Conservation (phyloP, 1,284 basidiomycete species). For the Laetiporus sulphureus region DNA sequence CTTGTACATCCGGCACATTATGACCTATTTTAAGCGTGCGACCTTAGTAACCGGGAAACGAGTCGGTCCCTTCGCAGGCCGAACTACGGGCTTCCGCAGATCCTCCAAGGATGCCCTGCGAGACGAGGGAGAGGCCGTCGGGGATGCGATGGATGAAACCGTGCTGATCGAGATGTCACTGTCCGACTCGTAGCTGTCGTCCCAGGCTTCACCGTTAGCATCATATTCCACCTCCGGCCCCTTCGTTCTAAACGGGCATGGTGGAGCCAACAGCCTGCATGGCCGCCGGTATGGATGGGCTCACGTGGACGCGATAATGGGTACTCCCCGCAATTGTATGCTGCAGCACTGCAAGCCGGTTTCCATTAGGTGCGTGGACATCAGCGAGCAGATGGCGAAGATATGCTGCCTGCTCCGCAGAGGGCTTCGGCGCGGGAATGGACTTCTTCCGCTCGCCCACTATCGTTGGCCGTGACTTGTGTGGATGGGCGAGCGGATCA, state of each 20-base stretch:
- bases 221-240: slow-evolving; percentile 10
- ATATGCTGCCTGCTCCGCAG: slow-evolving; percentile 52
- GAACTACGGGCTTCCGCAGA: too few species aligned
- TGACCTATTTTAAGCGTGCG: slow-evolving; percentile 50
- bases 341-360: slow-evolving; percentile 40
- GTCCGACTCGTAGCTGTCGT: slow-evolving; percentile 28
- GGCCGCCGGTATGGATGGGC: too few species aligned
- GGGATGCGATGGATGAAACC: slow-evolving; percentile 25
- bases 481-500: slow-evolving; percentile 6
- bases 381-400: slow-evolving; percentile 62
- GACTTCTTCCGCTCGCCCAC: slow-evolving; percentile 22
- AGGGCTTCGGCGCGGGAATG: slow-evolving; percentile 43
- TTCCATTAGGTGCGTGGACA: slow-evolving; percentile 29
- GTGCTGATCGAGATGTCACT: slow-evolving; percentile 26
- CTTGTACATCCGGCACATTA: slow-evolving; percentile 84
- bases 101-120: slow-evolving; percentile 25
- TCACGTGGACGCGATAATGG: too few species aligned
- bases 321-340: slow-evolving; percentile 18
- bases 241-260: slow-evolving; percentile 26
- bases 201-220: slow-evolving; percentile 38
- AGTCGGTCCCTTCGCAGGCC: neutral
- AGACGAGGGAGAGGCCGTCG: slow-evolving; percentile 37
- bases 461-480: slow-evolving; percentile 8
- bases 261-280: slow-evolving; percentile 40
- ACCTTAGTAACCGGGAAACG: slow-evolving; percentile 20